These are phyloP conservation scores for Aspergillus unguis DNA, from an alignment of 2,329 filamentous ascomycete genomes.

Conservation along the genomic window DNA sequence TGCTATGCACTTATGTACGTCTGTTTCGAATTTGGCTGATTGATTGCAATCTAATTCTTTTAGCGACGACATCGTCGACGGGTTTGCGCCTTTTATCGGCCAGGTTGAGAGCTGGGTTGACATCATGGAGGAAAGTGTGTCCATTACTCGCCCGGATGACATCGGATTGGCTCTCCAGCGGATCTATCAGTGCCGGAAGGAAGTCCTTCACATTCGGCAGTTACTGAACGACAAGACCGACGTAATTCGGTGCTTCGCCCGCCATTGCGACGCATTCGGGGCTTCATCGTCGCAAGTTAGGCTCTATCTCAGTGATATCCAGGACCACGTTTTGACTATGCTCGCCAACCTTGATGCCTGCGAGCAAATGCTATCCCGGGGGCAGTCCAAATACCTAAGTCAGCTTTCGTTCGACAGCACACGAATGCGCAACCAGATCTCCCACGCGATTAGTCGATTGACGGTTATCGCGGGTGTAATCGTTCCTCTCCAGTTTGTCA, in stretches of 20 bases:
- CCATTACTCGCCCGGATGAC: slow-evolving; percentile 81
- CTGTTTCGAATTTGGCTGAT: background rate
- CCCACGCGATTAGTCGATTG: slow-evolving; percentile 83
- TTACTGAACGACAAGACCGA: slow-evolving; percentile 92
- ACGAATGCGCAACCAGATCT: slow-evolving; percentile 77
- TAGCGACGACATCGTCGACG: slow-evolving; percentile 91
- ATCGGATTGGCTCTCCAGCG: slow-evolving; percentile 76
- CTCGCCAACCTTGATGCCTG: slow-evolving; percentile 89
- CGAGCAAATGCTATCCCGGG: slow-evolving; percentile 89
- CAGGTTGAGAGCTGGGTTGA: slow-evolving; percentile 82
- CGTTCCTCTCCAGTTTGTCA: slow-evolving; percentile 86
- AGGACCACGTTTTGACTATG: slow-evolving; percentile 97
- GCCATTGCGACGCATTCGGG: slow-evolving; percentile 90
- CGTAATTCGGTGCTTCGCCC: slow-evolving; percentile 90
- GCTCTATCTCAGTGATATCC: slow-evolving; percentile 89
- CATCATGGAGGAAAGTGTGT: slow-evolving; percentile 86
- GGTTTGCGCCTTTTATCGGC: slow-evolving; percentile 80
- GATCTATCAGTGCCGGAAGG: slow-evolving; percentile 84
- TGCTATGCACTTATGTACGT: slow-evolving; percentile 91
- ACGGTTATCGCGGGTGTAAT: slow-evolving; percentile 86
- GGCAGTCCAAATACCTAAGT: slow-evolving; percentile 88
- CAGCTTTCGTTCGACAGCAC: slow-evolving; percentile 88
- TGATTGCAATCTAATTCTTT: background rate
- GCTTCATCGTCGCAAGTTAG: slow-evolving; percentile 90
- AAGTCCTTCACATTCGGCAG: slow-evolving; percentile 83